Evolutionary conservation across 1,284 basidiomycete species (phyloP).

Genomic region (Blastosporella zonata): DNA sequence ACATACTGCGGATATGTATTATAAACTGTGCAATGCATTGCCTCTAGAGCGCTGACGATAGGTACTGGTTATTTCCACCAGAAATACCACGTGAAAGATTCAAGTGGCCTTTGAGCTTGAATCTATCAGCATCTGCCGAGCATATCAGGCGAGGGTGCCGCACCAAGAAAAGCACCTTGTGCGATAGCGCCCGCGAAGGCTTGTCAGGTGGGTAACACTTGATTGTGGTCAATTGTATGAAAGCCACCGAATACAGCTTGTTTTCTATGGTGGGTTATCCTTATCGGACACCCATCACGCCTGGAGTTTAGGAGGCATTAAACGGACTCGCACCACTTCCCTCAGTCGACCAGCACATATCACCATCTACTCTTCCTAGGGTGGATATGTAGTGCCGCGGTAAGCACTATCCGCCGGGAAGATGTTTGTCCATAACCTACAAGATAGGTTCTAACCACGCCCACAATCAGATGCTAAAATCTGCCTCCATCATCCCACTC

Average conservation of each 20-base stretch:
- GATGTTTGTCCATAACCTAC: not conserved
- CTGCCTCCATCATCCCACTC: too few species aligned
- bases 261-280: too few species aligned
- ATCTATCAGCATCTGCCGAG: not conserved
- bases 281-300: not conserved
- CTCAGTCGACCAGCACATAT: not conserved
- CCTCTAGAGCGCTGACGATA: too few species aligned
- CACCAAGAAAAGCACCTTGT: not conserved
- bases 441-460: too few species aligned
- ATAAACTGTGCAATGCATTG: too few species aligned
- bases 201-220: not conserved
- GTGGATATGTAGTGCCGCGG: not conserved
- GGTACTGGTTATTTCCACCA: slow-evolving; percentile 1
- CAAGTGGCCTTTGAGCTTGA: not conserved
- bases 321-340: not conserved
- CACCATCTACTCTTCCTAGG: not conserved
- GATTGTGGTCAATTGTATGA: not conserved
- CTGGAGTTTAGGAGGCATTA: not conserved
- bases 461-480: too few species aligned
- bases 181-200: not conserved
- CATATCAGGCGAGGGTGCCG: not conserved
- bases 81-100: not conserved
- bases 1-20: too few species aligned
- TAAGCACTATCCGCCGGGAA: not conserved
- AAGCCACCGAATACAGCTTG: too few species aligned